Base-by-base conservation (phyloP, 2,329 filamentous ascomycete genomes). In the Ceratocystis harringtonii region DNA sequence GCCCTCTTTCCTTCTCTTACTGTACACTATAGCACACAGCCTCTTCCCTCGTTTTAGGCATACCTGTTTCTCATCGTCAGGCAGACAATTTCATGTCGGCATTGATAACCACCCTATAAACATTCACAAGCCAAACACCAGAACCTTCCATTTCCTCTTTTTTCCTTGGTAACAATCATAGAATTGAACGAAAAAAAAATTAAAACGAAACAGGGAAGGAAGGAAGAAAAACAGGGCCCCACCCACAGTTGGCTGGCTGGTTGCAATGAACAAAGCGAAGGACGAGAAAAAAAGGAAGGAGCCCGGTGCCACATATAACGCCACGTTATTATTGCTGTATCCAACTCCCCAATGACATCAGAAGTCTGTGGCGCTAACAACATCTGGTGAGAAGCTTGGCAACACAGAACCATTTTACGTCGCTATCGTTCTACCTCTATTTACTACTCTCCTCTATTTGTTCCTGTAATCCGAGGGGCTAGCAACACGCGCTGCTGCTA, bases 131-230 rank as follows among this genome's bases (percentile, higher is more conserved):
- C 25, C 36, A 25, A 52, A 25, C 48, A n/a, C 48, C 25, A 57
- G 52, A 57, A 57, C 22, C 52, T 57, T 57, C 25, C 30, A 57
- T 57, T 50, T 48, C 17, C 45, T 48, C n/a, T 22, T 48, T 61
- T 61, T 32, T 36, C 58, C 17, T 28, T 55, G 12, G 28, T 55
- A 22, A 58, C 48, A 17, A 41, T 28, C 41, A 61, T 32, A 10
- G 44, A 28, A 7, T 19, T 43, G 30, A 8, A 19, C 55, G 58
- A 57, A 10, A 65, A 60, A 41, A 41, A 28, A 65, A 44, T 45
- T 19, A 28, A 61, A 43, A 65, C 19, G 30, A 50, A 62, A 30
- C 41, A 28, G 36, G 55, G 28, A 65, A 30, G 52, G 60, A 62
- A 30, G 36, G n/a, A 61, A 22, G 44, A 62, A 36, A 41, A 65